phyloP scores from a whole-genome alignment of 768 basidiomycete species.

The Boletales sp. region DNA sequence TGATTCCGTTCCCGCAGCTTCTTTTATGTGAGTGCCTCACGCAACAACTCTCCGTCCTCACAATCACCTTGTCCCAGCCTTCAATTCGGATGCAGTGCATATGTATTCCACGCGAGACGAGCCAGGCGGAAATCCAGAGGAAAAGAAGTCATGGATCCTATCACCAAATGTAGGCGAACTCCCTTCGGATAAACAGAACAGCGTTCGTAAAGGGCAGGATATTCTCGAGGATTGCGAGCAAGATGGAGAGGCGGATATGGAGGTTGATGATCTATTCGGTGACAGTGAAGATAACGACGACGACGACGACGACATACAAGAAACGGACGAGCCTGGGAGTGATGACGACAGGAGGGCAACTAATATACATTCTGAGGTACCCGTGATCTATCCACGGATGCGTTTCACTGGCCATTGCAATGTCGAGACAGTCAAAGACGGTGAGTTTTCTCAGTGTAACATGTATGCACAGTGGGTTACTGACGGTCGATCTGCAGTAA shows the following conservation, averaged over 20 bases:
- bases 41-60: conserved; percentile 1
- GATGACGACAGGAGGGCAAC: conserved; percentile 28
- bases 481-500: conserved; percentile 47
- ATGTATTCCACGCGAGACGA: conserved; percentile 72
- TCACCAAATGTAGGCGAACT: conserved; percentile 18
- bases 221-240: conserved; percentile 3
- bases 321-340: conserved; percentile 28
- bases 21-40: conserved; percentile 50
- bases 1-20: conserved; percentile 40
- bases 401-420: conserved; percentile 73
- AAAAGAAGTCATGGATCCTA: conserved; percentile 23
- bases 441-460: conserved; percentile 37
- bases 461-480: not conserved
- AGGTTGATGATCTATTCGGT: conserved; percentile 27
- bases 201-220: conserved; percentile 3
- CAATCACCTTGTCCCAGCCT: conserved; percentile 44
- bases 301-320: conserved; percentile 16
- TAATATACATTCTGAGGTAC: conserved; percentile 34
- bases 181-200: not conserved
- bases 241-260: conserved; percentile 26
- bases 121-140: conserved; percentile 30
- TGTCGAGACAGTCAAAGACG: conserved; percentile 83
- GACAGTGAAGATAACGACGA: conserved; percentile 27
- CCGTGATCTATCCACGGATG: conserved; percentile 59
- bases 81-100: conserved; percentile 69